Conservation (phyloP, 2,329 filamentous ascomycete genomes). For the Cyphellophora europaea region DNA sequence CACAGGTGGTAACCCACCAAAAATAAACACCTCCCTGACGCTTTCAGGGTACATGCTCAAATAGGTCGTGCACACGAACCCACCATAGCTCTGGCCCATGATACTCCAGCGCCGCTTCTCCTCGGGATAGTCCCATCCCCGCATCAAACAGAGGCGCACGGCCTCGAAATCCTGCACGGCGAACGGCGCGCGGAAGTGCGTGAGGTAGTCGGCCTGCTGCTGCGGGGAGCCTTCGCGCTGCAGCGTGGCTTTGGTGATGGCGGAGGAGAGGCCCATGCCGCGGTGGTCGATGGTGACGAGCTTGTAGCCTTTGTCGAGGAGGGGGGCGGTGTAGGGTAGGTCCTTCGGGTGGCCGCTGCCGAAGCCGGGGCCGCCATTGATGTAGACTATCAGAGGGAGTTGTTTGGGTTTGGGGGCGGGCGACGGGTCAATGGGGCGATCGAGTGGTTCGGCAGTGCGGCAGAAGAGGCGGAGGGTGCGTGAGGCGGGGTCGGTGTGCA, state of each 20-base stretch:
- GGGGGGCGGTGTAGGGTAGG: constrained; percentile 57
- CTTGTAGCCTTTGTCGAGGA: constrained; percentile 75
- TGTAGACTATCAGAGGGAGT: constrained; percentile 57
- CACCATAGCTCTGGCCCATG: constrained; percentile 86
- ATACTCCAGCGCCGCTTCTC: constrained; percentile 73
- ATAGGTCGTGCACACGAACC: constrained; percentile 77
- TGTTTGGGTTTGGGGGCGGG: constrained; percentile 23
- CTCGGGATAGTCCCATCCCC: constrained; percentile 55
- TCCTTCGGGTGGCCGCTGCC: constrained; percentile 68
- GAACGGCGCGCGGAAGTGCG: constrained; percentile 77
- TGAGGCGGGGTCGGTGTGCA: constrained; percentile 56
- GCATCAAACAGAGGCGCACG: constrained; percentile 65
- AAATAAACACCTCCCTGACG: constrained; percentile 72
- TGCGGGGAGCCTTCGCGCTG: constrained; percentile 50
- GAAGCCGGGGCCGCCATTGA: constrained; percentile 80
- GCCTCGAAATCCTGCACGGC: constrained; percentile 87
- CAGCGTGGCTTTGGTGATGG: constrained; percentile 66
- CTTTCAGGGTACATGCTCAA: constrained; percentile 55
- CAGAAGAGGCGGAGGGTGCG: constrained; percentile 67
- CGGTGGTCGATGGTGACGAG: constrained; percentile 80
- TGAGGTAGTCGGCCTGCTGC: constrained; percentile 71
- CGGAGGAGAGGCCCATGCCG: constrained; percentile 75
- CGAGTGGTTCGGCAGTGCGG: constrained; percentile 59
- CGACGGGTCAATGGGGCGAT: constrained; percentile 46
- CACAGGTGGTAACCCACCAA: constrained; percentile 73